Percentiles rank a stretch among this genome's conserved stretches.
Evolutionary conservation across 2,329 filamentous ascomycete species (phyloP).

Genomic region (Alternaria brassicae): DNA sequence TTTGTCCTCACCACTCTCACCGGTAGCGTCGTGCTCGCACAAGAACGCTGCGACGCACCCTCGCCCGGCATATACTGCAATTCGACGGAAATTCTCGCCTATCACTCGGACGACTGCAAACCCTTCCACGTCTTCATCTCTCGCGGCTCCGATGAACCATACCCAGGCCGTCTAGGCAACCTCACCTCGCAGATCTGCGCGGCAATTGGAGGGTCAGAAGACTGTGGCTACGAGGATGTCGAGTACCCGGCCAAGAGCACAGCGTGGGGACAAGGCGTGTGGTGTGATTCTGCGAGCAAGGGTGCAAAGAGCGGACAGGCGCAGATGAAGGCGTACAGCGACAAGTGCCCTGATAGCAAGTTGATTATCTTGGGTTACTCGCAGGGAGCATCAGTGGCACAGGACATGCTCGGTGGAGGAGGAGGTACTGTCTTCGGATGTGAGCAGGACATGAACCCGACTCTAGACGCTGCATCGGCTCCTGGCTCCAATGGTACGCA

Average conservation of each 20-base stretch:
- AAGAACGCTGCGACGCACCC: conserved; percentile 35
- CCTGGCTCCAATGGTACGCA: conserved; percentile 32
- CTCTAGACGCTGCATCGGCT: conserved; percentile 25
- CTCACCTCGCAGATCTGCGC: conserved; percentile 32
- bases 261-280: conserved; percentile 30
- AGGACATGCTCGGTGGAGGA: conserved; percentile 41
- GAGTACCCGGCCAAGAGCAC: conserved; percentile 39
- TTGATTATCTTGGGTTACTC: conserved; percentile 37
- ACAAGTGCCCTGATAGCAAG: conserved; percentile 39
- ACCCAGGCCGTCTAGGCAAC: conserved; percentile 37
- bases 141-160: conserved; percentile 40
- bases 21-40: conserved; percentile 22
- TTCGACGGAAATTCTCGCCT: conserved; percentile 33
- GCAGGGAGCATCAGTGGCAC: conserved; percentile 35
- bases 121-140: conserved; percentile 37
- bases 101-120: conserved; percentile 30
- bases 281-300: conserved; percentile 37
- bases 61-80: conserved; percentile 31
- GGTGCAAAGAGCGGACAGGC: conserved; percentile 33
- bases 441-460: conserved; percentile 28
- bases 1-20: conserved; percentile 18
- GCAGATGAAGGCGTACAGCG: conserved; percentile 33
- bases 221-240: conserved; percentile 38
- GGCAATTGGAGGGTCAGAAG: conserved; percentile 20
- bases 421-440: conserved; percentile 36